Conservation (phyloP, 495 filamentous ascomycete genomes). For the Aspergillus coremiiformis region DNA sequence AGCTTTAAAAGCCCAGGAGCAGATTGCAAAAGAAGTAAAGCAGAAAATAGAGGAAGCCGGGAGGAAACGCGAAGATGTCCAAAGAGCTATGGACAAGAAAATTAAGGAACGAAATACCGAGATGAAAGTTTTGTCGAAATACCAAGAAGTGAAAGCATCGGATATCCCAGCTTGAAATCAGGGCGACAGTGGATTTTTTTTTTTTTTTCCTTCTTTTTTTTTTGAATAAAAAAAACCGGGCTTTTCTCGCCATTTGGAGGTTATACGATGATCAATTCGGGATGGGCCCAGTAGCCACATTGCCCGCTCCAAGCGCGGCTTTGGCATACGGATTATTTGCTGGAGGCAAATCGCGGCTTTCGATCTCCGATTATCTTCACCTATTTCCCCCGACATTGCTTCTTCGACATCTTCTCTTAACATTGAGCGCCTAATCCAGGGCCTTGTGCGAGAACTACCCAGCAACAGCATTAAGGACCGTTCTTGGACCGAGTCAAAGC, state of each 20-base stretch:
- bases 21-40: conserved; percentile 33
- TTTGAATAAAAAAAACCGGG: too few species aligned
- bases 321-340: neutral
- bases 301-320: neutral
- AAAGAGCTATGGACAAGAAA: conserved; percentile 41
- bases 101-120: conserved; percentile 39
- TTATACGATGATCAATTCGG: too few species aligned
- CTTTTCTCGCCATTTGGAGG: too few species aligned
- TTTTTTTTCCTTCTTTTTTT: too few species aligned
- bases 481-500: neutral
- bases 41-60: conserved; percentile 33
- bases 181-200: too few species aligned
- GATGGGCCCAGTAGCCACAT: neutral
- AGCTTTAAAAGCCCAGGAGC: conserved; percentile 35
- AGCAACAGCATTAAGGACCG: neutral
- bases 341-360: neutral
- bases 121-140: conserved; percentile 41
- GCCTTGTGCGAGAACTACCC: neutral
- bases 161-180: conserved; percentile 25
- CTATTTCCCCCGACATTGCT: neutral
- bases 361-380: neutral
- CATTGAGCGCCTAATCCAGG: neutral
- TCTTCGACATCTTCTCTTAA: neutral
- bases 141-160: conserved; percentile 32
- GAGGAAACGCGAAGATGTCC: conserved; percentile 35